Conservation (phyloP, 225 moss, liverwort and hornwort species). For the Climacium dendroides region DNA sequence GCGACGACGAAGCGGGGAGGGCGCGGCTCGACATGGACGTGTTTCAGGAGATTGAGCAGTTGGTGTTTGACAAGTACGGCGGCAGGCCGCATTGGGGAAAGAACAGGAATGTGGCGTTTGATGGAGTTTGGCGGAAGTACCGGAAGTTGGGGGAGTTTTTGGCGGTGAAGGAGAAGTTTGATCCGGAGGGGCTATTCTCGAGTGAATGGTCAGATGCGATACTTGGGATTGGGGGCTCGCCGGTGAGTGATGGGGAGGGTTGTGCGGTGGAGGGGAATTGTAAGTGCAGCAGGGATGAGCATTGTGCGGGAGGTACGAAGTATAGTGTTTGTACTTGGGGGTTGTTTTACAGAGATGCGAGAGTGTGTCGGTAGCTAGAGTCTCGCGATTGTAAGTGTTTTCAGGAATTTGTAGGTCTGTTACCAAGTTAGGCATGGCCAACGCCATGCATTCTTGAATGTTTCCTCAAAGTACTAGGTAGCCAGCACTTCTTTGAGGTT, state of each 20-base stretch:
- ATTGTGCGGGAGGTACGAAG: slow-evolving; percentile 1
- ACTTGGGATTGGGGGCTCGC: not conserved
- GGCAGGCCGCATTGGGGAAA: slow-evolving; percentile 25
- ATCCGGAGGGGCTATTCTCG: slow-evolving; percentile 18
- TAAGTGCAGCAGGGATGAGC: slow-evolving; percentile 11
- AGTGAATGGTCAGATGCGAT: slow-evolving; percentile 38
- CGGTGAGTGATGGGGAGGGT: not conserved
- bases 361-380: slow-evolving; percentile 18
- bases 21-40: slow-evolving; percentile 16
- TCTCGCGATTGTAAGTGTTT: not conserved
- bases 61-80: slow-evolving; percentile 15
- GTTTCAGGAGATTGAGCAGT: slow-evolving; percentile 33
- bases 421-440: not conserved
- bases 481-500: not conserved
- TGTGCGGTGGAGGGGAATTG: slow-evolving; percentile 39
- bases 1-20: not conserved
- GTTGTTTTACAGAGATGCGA: not conserved
- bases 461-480: not conserved
- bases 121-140: not conserved
- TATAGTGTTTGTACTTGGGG: slow-evolving; percentile 5
- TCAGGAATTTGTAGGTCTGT: not conserved
- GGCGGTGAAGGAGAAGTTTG: slow-evolving; percentile 12
- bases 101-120: slow-evolving; percentile 12
- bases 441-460: not conserved
- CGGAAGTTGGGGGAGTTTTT: not conserved